Evolutionary conservation across 768 basidiomycete genomes (phyloP), one percentile per base, ranked within the genome.

Genomic region (Mycena floridula): DNA sequence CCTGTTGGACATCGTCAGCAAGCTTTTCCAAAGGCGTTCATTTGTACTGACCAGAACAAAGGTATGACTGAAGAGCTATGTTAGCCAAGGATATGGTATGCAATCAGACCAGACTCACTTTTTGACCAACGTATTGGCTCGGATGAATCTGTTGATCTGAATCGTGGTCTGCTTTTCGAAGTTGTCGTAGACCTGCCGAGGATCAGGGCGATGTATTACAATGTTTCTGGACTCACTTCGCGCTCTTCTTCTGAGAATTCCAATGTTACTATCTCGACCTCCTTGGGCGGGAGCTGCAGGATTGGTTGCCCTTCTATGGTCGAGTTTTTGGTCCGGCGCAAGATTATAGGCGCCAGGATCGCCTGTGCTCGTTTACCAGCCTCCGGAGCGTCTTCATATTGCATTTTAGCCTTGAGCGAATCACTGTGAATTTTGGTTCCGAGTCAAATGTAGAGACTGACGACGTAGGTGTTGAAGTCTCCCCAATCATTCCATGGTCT

Each of bases 261-360:
- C 7, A 87, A 63, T 42, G 64, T 71, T 13, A 77, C 72, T 0
- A 87, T 62, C 15, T 82, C 73, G 25, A 85, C 73, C 8, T 75
- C 63, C 56, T 82, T 82, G 3, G 67, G 62, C 1, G 76, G 82
- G 1, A 91, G 74, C 40, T 81, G 54, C 12, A 91, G 64, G 27
- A 89, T 72, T 2, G 81, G 82, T 48, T 80, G 66, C 2, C 87
- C 87, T 52, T 90, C 85, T 49, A 77, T 53, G 20, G 52, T 65
- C 0, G 82, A 74, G 47, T 82, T 67, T 56, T 90, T 90, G 22
- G 81, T 89, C 3, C 89, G 72, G 4, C 89, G 73, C n/a, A 91
- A 66, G 21, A 89, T 59, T 42, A 85, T 63, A 1, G 81, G 76
- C 46, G 77, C 74, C 37, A 90, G 64, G 32, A 89, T 76, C 8